Percentiles rank a stretch among this genome's conserved stretches.
These are phyloP conservation scores for Cystofilobasidium capitatum DNA, from an alignment of 768 basidiomycete genomes.

Conservation along the genomic window DNA sequence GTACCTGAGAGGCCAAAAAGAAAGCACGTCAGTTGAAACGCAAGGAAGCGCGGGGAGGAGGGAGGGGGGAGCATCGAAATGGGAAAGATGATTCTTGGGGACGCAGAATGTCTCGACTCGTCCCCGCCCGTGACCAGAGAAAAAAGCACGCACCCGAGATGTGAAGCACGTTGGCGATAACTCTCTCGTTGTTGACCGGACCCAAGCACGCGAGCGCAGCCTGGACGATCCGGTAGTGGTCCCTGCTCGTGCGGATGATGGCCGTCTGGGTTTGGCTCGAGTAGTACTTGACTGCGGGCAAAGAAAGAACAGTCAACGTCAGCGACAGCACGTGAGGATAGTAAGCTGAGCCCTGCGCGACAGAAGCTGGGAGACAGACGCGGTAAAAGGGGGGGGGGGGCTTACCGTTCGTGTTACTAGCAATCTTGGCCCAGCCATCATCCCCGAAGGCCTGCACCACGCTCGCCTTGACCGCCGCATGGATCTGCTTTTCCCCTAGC, in stretches of 20 bases:
- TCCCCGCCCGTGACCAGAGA: background rate
- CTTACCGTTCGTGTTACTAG: slow-evolving; percentile 21
- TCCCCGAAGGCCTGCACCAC: slow-evolving; percentile 26
- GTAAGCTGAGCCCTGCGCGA: background rate
- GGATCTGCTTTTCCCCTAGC: slow-evolving; percentile 20
- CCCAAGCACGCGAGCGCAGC: slow-evolving; percentile 64
- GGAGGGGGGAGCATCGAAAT: background rate
- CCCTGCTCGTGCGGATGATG: slow-evolving; percentile 75
- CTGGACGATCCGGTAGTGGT: slow-evolving; percentile 71
- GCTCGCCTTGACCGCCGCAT: slow-evolving; percentile 16
- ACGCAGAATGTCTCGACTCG: background rate
- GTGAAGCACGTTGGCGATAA: slow-evolving; percentile 69
- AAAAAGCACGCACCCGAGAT: slow-evolving; percentile 55
- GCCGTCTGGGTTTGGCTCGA: slow-evolving; percentile 73
- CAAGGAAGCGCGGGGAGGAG: background rate
- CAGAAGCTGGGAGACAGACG: background rate
- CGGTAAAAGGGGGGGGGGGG: background rate
- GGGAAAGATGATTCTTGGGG: background rate
- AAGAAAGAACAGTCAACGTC: background rate
- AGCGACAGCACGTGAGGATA: background rate
- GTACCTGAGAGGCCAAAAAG: slow-evolving; percentile 51
- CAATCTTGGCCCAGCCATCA: slow-evolving; percentile 21
- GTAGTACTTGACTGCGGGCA: slow-evolving; percentile 68
- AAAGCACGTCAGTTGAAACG: too few species aligned
- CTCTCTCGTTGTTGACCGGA: slow-evolving; percentile 49